phyloP scores from a whole-genome alignment of 306 rosid species.

The Crotalaria pallida region DNA sequence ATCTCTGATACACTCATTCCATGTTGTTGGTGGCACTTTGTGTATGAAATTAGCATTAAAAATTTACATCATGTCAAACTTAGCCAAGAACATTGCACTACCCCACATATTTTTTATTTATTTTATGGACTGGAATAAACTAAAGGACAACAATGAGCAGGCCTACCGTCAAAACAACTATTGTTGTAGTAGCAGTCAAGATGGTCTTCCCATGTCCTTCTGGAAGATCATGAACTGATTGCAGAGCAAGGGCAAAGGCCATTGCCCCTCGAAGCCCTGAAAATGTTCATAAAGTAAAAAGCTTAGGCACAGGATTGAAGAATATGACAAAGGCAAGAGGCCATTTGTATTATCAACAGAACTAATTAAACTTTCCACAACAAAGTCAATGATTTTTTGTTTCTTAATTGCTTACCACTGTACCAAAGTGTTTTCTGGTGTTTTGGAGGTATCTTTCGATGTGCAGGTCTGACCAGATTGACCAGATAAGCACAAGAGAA shows the following conservation, averaged over 20 bases:
- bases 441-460: constrained; percentile 70
- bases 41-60: neutral
- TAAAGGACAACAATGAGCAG: constrained; percentile 6
- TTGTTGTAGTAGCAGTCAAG: constrained; percentile 96
- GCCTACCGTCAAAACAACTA: constrained; percentile 92
- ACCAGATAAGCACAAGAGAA: constrained; percentile 91
- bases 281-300: constrained; percentile 20
- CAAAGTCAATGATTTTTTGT: constrained; percentile 6
- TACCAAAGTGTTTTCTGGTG: constrained; percentile 98
- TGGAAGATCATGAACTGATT: constrained; percentile 97
- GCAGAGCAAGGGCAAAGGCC: constrained; percentile 99
- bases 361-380: constrained; percentile 12
- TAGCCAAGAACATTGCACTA: neutral
- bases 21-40: neutral
- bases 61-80: neutral
- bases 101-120: neutral
- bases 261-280: constrained; percentile 98
- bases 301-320: constrained; percentile 4
- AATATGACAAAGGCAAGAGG: neutral
- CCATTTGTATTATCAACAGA: neutral
- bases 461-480: constrained; percentile 78
- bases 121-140: constrained; percentile 8
- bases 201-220: constrained; percentile 99
- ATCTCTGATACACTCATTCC: neutral
- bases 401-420: constrained; percentile 58